phyloP scores from a whole-genome alignment of 2,329 filamentous ascomycete genomes.

The Pseudocercospora macadamiae region DNA sequence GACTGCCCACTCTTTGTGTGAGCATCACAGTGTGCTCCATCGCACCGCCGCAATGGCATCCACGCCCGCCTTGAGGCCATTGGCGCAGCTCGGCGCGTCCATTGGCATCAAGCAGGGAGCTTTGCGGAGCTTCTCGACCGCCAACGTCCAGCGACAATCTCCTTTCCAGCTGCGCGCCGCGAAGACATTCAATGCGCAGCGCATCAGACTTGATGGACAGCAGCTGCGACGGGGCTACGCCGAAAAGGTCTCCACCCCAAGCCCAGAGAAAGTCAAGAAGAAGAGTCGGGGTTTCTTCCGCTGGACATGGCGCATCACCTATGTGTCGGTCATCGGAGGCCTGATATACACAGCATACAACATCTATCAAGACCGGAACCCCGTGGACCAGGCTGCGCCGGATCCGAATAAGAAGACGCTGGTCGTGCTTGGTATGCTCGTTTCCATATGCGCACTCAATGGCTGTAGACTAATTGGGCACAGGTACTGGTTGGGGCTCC shows the following conservation, averaged over 20 bases:
- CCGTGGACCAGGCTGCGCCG: constrained; percentile 73
- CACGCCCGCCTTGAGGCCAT: constrained; percentile 30
- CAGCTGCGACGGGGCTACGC: constrained; percentile 36
- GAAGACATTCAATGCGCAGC: constrained; percentile 7
- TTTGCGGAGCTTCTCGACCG: constrained; percentile 30
- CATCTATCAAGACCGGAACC: constrained; percentile 82
- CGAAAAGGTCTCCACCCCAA: constrained; percentile 34
- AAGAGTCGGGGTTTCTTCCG: constrained; percentile 69
- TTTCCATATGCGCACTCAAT: no score
- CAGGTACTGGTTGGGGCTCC: constrained; percentile 94
- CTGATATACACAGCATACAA: constrained; percentile 75
- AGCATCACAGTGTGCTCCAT: no score
- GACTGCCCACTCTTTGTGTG: no score
- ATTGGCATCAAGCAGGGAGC: constrained; percentile 28
- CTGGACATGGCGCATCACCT: constrained; percentile 82
- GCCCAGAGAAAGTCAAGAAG: constrained; percentile 47
- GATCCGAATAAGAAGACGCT: constrained; percentile 95
- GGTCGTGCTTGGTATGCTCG: constrained; percentile 78
- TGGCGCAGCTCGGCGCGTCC: constrained; percentile 31
- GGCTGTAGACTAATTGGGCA: constrained; percentile 12
- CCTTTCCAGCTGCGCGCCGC: constrained; percentile 27
- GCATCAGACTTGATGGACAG: constrained; percentile 16
- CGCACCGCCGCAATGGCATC: constrained; percentile 30
- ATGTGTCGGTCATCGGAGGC: constrained; percentile 71
- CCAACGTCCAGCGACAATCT: constrained; percentile 13